These are phyloP conservation scores for Cercospora zeae-maydis DNA, from an alignment of 2,329 filamentous ascomycete species.

Conservation along the genomic window DNA sequence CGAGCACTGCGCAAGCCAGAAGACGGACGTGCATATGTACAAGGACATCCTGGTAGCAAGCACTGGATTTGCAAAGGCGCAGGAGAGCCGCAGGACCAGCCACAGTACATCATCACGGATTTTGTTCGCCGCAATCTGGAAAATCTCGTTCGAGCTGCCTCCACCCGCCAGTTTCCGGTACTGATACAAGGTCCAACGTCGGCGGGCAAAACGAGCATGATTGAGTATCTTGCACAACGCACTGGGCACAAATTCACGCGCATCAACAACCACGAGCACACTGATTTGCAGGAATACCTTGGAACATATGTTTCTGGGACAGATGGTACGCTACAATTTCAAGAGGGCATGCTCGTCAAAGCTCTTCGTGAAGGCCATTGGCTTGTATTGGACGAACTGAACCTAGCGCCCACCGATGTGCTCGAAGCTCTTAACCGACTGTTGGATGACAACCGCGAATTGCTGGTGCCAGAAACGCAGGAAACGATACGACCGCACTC, in stretches of 20 bases:
- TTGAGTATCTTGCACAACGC: constrained; percentile 93
- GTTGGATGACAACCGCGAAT: constrained; percentile 91
- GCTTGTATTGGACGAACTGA: constrained; percentile 97
- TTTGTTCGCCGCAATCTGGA: constrained; percentile 93
- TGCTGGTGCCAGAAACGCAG: constrained; percentile 94
- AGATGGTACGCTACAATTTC: constrained; percentile 82
- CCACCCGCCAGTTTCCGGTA: constrained; percentile 86
- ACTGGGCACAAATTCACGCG: constrained; percentile 96
- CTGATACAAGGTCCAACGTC: constrained; percentile 96
- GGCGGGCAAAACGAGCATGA: constrained; percentile 98
- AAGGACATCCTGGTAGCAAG: constrained; percentile 40
- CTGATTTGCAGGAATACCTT: constrained; percentile 94
- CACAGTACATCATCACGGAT: constrained; percentile 92
- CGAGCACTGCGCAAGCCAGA: constrained; percentile 73
- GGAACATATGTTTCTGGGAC: constrained; percentile 86
- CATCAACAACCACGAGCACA: constrained; percentile 99
- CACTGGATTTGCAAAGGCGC: constrained; percentile 77
- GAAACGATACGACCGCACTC: constrained; percentile 87
- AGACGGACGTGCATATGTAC: constrained; percentile 74
- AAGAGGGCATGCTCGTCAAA: constrained; percentile 89
- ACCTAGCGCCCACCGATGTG: constrained; percentile 93
- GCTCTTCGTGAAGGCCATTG: constrained; percentile 90
- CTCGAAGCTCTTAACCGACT: constrained; percentile 93
- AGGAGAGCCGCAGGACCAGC: constrained; percentile 63
- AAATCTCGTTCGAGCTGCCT: constrained; percentile 89